Evolutionary conservation across 192 early-diverging fungal genomes (phyloP), one percentile per base, ranked within the genome.

Genomic region (Coemansia reversa): DNA sequence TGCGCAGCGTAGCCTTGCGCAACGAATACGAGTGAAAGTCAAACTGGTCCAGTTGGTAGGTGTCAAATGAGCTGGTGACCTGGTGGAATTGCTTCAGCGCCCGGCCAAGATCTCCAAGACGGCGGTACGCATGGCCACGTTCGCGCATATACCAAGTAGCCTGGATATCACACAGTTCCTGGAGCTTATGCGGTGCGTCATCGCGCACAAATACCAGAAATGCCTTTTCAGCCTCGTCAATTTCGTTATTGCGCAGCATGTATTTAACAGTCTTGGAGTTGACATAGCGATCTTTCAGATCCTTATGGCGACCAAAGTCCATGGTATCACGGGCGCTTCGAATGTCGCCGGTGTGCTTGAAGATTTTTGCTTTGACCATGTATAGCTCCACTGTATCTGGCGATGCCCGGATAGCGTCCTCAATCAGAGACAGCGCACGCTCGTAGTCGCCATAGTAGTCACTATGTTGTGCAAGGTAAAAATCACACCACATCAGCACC

Each of bases 11-110:
- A 45, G 83, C 81, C 81, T 96, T 96, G 65, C 97, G 93, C 30
- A 95, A 79, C 58, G 87, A 91, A 76, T 97, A 98, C 20, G 84
- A 83, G 72, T 98, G 97, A 85, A 97, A 98, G 75, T 98, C 97
- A 58, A 95, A 93, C 78, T 96, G 93, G 61, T 95, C 94, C 55
- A 93, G 93, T 35, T 88, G 87, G 68, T 91, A 92, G 55, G 94
- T 92, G 39, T 60, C 65, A 70, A 96, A 98, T 74, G 87, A 84
- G 72, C 85, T 87, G 25, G 91, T 87, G 23, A 95, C 87, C 63
- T 89, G 86, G 67, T 97, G 89, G 71, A 89, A 92, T 35, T 90
- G 87, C 83, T 96, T 96, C 58, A 98, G 83, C 8, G 97, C 93
- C 28, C 81, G 83, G 27, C 95, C 95, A 45, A 81, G 77, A 22